Conservation (phyloP, 768 basidiomycete genomes). For the Rhodotorula diobovata region DNA sequence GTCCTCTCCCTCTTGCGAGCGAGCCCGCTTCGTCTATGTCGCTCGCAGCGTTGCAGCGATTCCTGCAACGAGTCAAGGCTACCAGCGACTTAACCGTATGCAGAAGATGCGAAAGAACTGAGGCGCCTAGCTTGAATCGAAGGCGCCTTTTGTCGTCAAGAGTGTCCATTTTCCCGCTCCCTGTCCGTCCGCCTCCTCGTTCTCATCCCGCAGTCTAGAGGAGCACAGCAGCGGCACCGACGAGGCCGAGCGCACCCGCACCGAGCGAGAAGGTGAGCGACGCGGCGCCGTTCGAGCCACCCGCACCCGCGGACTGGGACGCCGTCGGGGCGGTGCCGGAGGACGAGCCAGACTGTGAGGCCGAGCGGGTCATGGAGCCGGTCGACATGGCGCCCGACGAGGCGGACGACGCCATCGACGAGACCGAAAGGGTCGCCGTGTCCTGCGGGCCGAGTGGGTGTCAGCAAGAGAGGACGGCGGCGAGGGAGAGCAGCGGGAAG, state of each 20-base stretch:
- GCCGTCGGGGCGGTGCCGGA: not conserved
- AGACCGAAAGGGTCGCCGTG: slow-evolving; percentile 28
- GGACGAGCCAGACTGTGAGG: not conserved
- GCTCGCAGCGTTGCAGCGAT: too few relatives aligned
- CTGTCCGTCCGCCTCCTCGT: not conserved
- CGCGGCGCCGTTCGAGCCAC: not conserved
- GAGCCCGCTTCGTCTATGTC: too few relatives aligned
- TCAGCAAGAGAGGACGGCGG: not conserved
- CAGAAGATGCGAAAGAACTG: too few relatives aligned
- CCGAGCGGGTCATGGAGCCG: too few relatives aligned
- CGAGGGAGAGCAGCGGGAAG: not conserved
- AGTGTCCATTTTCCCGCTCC: not conserved
- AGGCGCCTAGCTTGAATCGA: too few relatives aligned
- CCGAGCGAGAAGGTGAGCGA: slow-evolving; percentile 3
- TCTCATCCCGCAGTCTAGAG: not conserved
- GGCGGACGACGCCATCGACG: slow-evolving; percentile 1
- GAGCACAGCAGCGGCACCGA: slow-evolving; percentile 3
- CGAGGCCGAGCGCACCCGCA: slow-evolving; percentile 14
- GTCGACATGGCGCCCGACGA: not conserved
- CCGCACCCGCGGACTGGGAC: not conserved
- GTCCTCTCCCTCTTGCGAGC: too few relatives aligned
- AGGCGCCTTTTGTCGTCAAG: not conserved
- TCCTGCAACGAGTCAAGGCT: too few relatives aligned
- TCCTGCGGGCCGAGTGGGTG: slow-evolving; percentile 8
- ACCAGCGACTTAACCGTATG: too few relatives aligned